A percentile compares a stretch with the other conserved stretches of the same genome.
Conservation (phyloP, 495 filamentous ascomycete species). For the Penicillium chermesinum region DNA sequence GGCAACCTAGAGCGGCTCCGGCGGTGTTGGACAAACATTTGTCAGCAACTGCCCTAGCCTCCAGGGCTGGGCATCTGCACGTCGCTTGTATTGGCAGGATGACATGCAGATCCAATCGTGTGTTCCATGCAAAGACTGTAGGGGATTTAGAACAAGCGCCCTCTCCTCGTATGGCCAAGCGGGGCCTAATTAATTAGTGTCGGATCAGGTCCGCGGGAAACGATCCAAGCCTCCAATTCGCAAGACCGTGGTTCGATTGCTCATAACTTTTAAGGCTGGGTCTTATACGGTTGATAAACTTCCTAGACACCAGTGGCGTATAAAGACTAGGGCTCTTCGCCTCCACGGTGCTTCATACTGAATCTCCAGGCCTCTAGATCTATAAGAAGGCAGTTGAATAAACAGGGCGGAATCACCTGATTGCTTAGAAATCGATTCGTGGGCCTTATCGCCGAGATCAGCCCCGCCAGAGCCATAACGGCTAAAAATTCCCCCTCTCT, state of each 20-base stretch:
- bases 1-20: not conserved
- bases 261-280: too few species aligned
- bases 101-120: conserved; percentile 8
- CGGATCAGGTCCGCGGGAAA: not conserved
- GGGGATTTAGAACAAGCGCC: not conserved
- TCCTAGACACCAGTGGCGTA: too few species aligned
- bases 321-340: too few species aligned
- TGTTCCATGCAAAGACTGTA: conserved; percentile 1
- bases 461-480: conserved; percentile 28
- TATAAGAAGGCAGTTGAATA: not conserved
- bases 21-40: conserved; percentile 4
- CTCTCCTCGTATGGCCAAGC: not conserved
- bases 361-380: not conserved
- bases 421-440: conserved; percentile 27
- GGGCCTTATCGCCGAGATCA: conserved; percentile 26
- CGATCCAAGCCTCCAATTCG: not conserved
- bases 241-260: not conserved
- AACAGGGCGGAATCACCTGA: conserved; percentile 14
- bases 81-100: conserved; percentile 1
- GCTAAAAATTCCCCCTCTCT: conserved; percentile 21
- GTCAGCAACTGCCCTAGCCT: not conserved
- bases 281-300: too few species aligned
- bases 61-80: not conserved
- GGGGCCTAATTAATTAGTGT: not conserved
- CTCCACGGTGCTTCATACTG: too few species aligned